Conservation (phyloP, 371 early-diverging fungal species). For the Capillidium heterosporum region DNA sequence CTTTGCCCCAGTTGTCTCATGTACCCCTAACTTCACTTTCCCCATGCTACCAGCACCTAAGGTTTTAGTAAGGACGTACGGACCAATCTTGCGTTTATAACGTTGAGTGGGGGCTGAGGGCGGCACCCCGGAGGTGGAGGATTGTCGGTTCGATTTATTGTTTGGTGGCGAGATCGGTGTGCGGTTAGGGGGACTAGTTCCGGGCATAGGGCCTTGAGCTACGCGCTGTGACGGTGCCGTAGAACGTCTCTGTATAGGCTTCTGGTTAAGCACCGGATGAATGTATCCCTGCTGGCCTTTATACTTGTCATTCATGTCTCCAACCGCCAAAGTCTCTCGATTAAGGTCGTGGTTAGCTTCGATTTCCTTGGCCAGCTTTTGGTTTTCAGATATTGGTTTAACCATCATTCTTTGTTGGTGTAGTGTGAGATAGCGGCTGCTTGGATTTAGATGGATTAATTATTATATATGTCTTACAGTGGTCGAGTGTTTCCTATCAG, state of each 20-base stretch:
- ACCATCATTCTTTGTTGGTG: background rate
- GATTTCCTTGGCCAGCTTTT: background rate
- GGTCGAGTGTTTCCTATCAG: no score
- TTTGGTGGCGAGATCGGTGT: no score
- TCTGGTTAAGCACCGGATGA: background rate
- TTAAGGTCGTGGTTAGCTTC: background rate
- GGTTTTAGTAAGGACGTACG: slow-evolving; percentile 70
- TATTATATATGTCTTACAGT: no score
- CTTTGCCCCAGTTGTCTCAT: slow-evolving; percentile 61
- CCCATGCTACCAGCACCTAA: slow-evolving; percentile 94
- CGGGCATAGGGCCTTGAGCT: no score
- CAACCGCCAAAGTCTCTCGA: no score
- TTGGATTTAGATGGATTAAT: no score
- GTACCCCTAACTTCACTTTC: slow-evolving; percentile 86
- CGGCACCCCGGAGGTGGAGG: no score
- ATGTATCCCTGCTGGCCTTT: background rate
- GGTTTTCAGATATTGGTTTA: background rate
- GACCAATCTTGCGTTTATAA: slow-evolving; percentile 26
- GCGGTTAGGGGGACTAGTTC: no score
- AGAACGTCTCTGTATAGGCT: background rate
- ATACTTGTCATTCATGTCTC: no score
- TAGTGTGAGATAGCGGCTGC: no score
- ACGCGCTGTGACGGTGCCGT: slow-evolving; percentile 3
- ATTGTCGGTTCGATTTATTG: no score
- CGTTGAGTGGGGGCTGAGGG: no score